Evolutionary conservation across 2,329 filamentous ascomycete species (phyloP).

Genomic region (Colletotrichum coccodes): DNA sequence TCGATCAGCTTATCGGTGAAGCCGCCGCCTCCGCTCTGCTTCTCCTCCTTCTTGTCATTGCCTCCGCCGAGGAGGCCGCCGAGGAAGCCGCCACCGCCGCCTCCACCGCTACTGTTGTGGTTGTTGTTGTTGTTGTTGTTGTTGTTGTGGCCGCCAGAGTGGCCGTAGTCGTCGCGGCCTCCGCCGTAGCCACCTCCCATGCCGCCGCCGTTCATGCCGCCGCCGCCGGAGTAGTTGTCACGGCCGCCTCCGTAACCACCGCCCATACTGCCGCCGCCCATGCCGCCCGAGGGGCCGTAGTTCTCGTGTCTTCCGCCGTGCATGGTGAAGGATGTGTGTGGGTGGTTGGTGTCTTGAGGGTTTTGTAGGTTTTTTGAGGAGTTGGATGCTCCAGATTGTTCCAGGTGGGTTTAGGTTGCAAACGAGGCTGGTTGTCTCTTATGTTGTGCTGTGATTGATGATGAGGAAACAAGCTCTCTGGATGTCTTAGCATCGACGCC

Average conservation of each 20-base stretch:
- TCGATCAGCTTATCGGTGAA: constrained; percentile 31
- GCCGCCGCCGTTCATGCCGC: not conserved
- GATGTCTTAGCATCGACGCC: not conserved
- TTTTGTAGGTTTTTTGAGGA: not conserved
- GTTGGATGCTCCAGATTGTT: too few species aligned
- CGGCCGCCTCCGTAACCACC: constrained; percentile 3
- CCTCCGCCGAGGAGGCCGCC: constrained; percentile 23
- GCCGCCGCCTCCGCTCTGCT: constrained; percentile 17
- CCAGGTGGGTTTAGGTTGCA: not conserved
- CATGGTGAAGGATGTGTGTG: constrained; percentile 1
- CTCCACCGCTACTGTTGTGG: not conserved
- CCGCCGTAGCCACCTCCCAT: not conserved
- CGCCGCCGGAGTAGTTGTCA: not conserved
- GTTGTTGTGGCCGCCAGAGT: not conserved
- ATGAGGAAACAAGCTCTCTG: not conserved
- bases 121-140: not conserved
- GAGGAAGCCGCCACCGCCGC: constrained; percentile 13
- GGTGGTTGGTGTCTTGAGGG: not conserved
- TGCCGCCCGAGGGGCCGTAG: constrained; percentile 25
- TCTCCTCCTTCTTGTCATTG: constrained; percentile 17
- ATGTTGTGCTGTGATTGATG: not conserved
- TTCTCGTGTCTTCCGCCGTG: constrained; percentile 27
- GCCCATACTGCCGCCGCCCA: constrained; percentile 2
- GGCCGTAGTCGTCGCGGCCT: constrained; percentile 14
- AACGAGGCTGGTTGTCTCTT: not conserved